Conservation (phyloP, 2,329 filamentous ascomycete genomes). For the Fusarium veterinarium region DNA sequence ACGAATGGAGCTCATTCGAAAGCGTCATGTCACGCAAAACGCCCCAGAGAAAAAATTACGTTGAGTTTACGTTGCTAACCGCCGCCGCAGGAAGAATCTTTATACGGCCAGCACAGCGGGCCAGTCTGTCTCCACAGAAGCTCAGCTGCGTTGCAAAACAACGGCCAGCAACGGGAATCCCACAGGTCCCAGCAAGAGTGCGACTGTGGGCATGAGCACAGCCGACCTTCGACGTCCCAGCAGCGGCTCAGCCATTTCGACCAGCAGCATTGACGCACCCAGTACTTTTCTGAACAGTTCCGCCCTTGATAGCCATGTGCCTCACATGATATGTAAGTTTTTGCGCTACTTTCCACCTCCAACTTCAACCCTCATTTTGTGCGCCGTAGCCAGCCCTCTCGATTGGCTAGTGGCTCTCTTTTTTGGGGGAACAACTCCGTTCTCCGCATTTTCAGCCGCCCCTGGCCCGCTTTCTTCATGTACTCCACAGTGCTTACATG, state of each 20-base stretch:
- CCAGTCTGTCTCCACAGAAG: constrained; percentile 56
- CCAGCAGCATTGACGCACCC: constrained; percentile 47
- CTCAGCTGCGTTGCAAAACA: constrained; percentile 55
- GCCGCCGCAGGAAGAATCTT: constrained; percentile 56
- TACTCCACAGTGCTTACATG: constrained; percentile 39
- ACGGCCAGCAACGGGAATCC: constrained; percentile 46
- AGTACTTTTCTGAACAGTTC: constrained; percentile 44
- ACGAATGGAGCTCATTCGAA: constrained; percentile 20
- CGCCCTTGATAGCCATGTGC: constrained; percentile 56
- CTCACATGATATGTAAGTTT: constrained; percentile 62
- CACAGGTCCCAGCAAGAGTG: constrained; percentile 14
- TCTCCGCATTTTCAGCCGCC: constrained; percentile 46
- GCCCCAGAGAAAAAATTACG: background rate
- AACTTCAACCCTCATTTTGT: constrained; percentile 32
- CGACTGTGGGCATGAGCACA: constrained; percentile 41
- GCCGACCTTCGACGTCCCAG: constrained; percentile 55
- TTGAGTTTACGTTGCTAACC: constrained; percentile 39
- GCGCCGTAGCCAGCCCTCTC: constrained; percentile 9
- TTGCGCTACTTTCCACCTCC: constrained; percentile 13
- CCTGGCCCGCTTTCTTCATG: constrained; percentile 33
- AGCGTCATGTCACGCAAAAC: constrained; percentile 33
- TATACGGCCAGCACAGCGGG: constrained; percentile 53
- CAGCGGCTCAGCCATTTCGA: constrained; percentile 49
- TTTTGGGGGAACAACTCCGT: constrained; percentile 41
- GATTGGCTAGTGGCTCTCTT: constrained; percentile 36